Evolutionary conservation across 108 stramenopile species (phyloP).

Genomic region (Parmales sp.): DNA sequence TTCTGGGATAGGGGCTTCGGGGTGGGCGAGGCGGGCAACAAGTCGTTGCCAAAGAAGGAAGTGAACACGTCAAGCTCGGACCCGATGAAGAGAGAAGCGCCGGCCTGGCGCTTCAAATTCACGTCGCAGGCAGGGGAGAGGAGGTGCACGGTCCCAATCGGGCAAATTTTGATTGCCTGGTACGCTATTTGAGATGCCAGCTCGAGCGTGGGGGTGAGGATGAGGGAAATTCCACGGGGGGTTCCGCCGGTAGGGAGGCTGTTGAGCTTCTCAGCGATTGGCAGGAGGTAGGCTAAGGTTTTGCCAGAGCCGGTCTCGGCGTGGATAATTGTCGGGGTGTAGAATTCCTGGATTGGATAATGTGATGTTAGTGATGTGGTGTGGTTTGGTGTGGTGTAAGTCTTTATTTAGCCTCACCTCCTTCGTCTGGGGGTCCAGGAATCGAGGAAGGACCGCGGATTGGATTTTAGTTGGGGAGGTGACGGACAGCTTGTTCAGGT

Average conservation of each 20-base stretch:
- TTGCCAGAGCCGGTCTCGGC: slow-evolving; percentile 40
- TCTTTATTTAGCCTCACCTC: too few species aligned
- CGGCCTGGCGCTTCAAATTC: slow-evolving; percentile 24
- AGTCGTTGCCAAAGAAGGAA: neutral
- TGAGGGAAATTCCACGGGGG: too few species aligned
- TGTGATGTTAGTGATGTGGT: too few species aligned
- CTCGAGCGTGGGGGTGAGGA: slow-evolving; percentile 86
- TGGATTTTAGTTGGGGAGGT: too few species aligned
- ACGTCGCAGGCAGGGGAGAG: slow-evolving; percentile 62
- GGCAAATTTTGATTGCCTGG: slow-evolving; percentile 63
- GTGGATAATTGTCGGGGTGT: too few species aligned
- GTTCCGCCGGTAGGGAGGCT: too few species aligned
- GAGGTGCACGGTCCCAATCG: slow-evolving; percentile 68
- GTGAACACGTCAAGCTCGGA: slow-evolving; percentile 34
- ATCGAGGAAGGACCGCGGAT: too few species aligned
- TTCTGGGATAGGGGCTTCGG: neutral
- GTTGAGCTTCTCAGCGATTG: slow-evolving; percentile 64
- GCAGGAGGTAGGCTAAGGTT: slow-evolving; percentile 66
- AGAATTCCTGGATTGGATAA: too few species aligned
- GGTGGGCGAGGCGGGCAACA: neutral
- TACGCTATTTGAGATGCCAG: slow-evolving; percentile 84
- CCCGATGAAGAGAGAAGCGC: slow-evolving; percentile 18
- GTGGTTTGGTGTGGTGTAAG: too few species aligned
- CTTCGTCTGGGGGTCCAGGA: too few species aligned
- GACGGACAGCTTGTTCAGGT: too few species aligned